Evolutionary conservation across 768 basidiomycete genomes (phyloP).

Genomic region (Collybia sordida): DNA sequence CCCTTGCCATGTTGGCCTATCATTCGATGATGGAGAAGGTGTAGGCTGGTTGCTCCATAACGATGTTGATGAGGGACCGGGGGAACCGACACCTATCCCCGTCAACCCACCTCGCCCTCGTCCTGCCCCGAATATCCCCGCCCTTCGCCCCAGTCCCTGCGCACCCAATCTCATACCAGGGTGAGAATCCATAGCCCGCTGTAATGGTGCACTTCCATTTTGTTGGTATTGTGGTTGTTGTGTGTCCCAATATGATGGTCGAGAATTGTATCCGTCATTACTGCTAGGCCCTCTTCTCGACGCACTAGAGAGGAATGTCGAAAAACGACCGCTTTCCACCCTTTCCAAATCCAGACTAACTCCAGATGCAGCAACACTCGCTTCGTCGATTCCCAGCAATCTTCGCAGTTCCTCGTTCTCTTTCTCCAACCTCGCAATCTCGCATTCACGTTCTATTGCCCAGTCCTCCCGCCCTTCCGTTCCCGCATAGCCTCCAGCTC

Average conservation of each 20-base stretch:
- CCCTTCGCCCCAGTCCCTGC: slow-evolving; percentile 46
- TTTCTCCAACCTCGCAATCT: slow-evolving; percentile 76
- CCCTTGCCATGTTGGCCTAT: slow-evolving; percentile 36
- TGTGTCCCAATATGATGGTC: slow-evolving; percentile 30
- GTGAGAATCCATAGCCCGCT: slow-evolving; percentile 51
- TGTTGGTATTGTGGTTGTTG: slow-evolving; percentile 29
- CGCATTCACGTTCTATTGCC: slow-evolving; percentile 84
- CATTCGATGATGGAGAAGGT: slow-evolving; percentile 37
- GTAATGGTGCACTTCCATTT: slow-evolving; percentile 31
- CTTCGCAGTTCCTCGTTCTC: slow-evolving; percentile 83
- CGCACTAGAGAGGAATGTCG: slow-evolving; percentile 31
- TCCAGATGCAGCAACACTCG: slow-evolving; percentile 49
- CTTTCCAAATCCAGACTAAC: slow-evolving; percentile 51
- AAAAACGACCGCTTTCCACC: slow-evolving; percentile 38
- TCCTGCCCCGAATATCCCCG: slow-evolving; percentile 58
- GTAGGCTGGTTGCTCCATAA: slow-evolving; percentile 41
- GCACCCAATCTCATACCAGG: slow-evolving; percentile 48
- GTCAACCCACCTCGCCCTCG: slow-evolving; percentile 23
- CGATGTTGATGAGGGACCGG: not conserved
- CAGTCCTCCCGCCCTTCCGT: slow-evolving; percentile 65
- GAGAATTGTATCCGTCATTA: slow-evolving; percentile 12
- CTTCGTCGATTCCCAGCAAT: slow-evolving; percentile 72
- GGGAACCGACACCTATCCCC: not conserved
- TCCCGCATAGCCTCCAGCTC: slow-evolving; percentile 24
- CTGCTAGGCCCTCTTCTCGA: slow-evolving; percentile 26